Percentiles rank a stretch among this genome's conserved stretches.
phyloP scores from a whole-genome alignment of 2,329 filamentous ascomycete genomes.

The Sporothrix brasiliensis region DNA sequence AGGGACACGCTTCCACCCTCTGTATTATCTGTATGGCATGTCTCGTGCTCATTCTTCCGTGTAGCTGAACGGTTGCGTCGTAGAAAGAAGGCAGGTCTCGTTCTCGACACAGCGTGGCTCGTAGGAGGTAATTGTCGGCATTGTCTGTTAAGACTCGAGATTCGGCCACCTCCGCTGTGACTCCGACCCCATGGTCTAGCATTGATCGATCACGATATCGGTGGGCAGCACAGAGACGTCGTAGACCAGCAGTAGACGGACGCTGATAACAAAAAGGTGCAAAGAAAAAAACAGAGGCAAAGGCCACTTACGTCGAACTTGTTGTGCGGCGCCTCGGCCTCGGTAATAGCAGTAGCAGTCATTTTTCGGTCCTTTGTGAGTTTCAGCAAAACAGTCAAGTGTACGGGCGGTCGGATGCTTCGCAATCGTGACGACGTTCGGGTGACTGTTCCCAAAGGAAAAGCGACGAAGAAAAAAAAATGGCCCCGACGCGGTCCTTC shows the following conservation, averaged over 20 bases:
- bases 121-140: not conserved
- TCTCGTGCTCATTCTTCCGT: not conserved
- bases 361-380: slow-evolving; percentile 16
- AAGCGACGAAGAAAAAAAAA: slow-evolving; percentile 9
- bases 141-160: not conserved
- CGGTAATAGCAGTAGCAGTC: slow-evolving; percentile 21
- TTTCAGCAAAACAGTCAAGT: slow-evolving; percentile 1
- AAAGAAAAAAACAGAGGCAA: not conserved
- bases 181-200: not conserved
- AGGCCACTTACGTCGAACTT: slow-evolving; percentile 29
- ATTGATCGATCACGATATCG: not conserved
- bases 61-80: no score
- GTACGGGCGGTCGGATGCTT: not conserved
- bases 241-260: not conserved
- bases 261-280: not conserved
- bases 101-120: not conserved
- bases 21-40: not conserved
- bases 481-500: slow-evolving; percentile 13
- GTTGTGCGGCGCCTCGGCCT: slow-evolving; percentile 31
- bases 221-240: not conserved
- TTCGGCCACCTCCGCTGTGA: not conserved
- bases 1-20: not conserved
- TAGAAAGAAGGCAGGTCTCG: no score
- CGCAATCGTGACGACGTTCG: slow-evolving; percentile 9
- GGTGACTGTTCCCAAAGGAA: slow-evolving; percentile 10